These are phyloP conservation scores for Colletotrichum plurivorum DNA, from an alignment of 2,329 filamentous ascomycete genomes.

Conservation along the genomic window DNA sequence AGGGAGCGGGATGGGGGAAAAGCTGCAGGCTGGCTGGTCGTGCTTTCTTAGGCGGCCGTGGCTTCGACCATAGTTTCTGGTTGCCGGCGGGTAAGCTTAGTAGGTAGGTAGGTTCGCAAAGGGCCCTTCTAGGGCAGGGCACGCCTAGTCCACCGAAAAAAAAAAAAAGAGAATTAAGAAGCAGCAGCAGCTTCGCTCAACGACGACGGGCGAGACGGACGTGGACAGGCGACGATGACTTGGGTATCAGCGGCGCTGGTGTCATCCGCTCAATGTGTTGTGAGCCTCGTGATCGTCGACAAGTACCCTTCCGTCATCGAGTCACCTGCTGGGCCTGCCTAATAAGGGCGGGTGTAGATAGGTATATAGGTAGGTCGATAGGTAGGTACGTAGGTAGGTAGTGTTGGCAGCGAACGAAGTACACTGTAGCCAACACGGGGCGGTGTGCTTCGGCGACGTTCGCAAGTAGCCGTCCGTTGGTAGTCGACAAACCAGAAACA, in stretches of 20 bases:
- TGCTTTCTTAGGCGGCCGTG: slow-evolving; percentile 34
- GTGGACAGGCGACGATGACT: slow-evolving; percentile 21
- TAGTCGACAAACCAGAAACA: slow-evolving; percentile 18
- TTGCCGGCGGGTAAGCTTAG: slow-evolving; percentile 24
- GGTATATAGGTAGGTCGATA: slow-evolving; percentile 4
- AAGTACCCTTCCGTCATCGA: slow-evolving; percentile 39
- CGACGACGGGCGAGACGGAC: neutral
- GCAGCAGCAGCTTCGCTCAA: neutral
- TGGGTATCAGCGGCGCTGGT: slow-evolving; percentile 25
- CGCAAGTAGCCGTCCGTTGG: neutral
- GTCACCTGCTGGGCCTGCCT: slow-evolving; percentile 29
- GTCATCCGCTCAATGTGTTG: slow-evolving; percentile 36
- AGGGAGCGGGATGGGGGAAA: neutral
- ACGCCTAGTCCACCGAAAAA: neutral
- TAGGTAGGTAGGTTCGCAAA: neutral
- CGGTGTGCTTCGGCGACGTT: slow-evolving; percentile 11
- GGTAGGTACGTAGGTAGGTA: neutral
- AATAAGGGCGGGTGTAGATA: neutral
- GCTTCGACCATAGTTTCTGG: slow-evolving; percentile 37
- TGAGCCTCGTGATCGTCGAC: slow-evolving; percentile 37
- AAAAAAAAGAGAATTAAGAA: too few species aligned
- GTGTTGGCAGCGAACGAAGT: slow-evolving; percentile 7
- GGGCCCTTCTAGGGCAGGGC: slow-evolving; percentile 2
- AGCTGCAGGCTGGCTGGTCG: slow-evolving; percentile 23
- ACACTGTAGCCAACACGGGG: neutral